Conservation (phyloP, 2,329 filamentous ascomycete species). For the Dactylellina cionopaga region DNA sequence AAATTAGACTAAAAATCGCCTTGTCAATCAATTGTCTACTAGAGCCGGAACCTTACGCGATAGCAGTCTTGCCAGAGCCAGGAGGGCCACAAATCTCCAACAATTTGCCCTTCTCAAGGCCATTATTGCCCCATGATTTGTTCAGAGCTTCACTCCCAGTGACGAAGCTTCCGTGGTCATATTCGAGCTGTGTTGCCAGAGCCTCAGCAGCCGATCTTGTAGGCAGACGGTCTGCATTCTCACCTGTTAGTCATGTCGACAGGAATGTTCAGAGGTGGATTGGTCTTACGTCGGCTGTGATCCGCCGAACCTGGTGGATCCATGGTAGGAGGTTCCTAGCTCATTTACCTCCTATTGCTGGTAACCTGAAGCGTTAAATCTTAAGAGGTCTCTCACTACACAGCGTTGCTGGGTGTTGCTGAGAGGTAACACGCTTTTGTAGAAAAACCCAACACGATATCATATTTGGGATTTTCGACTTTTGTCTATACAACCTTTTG, state of each 20-base stretch:
- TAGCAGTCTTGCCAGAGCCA: conserved; percentile 55
- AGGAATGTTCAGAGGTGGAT: not conserved
- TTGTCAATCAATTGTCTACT: too few relatives aligned
- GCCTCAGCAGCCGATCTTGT: conserved; percentile 35
- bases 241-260: not conserved
- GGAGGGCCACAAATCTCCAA: conserved; percentile 55
- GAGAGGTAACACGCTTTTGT: too few relatives aligned
- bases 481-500: too few relatives aligned
- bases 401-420: too few relatives aligned
- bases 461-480: too few relatives aligned
- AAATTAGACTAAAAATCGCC: not conserved
- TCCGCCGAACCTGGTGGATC: conserved; percentile 30
- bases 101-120: conserved; percentile 48
- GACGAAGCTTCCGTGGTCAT: conserved; percentile 28
- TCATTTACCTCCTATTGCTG: not conserved
- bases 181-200: conserved; percentile 42
- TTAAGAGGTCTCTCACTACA: too few relatives aligned
- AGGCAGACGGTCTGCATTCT: conserved; percentile 28
- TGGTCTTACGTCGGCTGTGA: conserved; percentile 23
- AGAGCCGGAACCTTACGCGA: conserved; percentile 52
- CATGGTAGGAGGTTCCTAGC: conserved; percentile 11
- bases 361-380: too few relatives aligned
- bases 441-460: too few relatives aligned
- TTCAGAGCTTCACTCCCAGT: conserved; percentile 47
- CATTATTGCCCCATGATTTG: conserved; percentile 26